Base-by-base conservation (phyloP, 1,139 yeast species). In the Hyphopichia khmerensis region DNA sequence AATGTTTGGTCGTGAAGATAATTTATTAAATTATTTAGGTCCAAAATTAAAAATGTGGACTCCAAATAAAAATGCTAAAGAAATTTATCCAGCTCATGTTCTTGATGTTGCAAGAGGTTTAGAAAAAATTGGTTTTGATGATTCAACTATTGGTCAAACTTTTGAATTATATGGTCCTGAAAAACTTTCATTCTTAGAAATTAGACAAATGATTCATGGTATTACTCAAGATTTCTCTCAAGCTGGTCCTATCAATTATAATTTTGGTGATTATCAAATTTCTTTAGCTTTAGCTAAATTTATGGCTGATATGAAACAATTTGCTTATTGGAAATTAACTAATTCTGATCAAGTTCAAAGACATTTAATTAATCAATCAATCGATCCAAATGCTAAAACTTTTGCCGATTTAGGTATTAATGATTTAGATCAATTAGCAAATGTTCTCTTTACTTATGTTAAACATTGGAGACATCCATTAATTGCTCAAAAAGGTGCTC, bases 271-370 rank as follows among this genome's bases (percentile, higher is more conserved):
- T 38, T 64, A 65, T 46, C 45, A 59, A 40, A 48, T 64, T 17
- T 69, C 71, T 39, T 56, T 65, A 39, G 60, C 60, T 52, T 67
- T 66, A 61, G 89, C 64, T 56, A 75, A 62, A 62, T 69, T 56
- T 44, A 65, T 60, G 32, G 77, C 78, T 40, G 68, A 68, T 40
- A 38, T 80, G 39, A 82, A 82, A 62, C 77, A 74, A 53, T 60
- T 69, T 47, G 67, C 79, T 43, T 86, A 87, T 76, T 85, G 91
- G 87, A 79, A 76, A 56, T 75, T 80, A 56, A 72, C 82, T 46
- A 84, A 82, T 56, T 79, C 88, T 29, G 96, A 88, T 64, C 86
- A 84, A 63, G 75, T 86, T 47, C 87, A 83, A 65, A 82, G 96
- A 67, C 84, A 82, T 66, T 75, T 80, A 56, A 75, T 86, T 50